phyloP scores from a whole-genome alignment of 73 alveolate genomes.

The Tetrahymena thermophila region DNA sequence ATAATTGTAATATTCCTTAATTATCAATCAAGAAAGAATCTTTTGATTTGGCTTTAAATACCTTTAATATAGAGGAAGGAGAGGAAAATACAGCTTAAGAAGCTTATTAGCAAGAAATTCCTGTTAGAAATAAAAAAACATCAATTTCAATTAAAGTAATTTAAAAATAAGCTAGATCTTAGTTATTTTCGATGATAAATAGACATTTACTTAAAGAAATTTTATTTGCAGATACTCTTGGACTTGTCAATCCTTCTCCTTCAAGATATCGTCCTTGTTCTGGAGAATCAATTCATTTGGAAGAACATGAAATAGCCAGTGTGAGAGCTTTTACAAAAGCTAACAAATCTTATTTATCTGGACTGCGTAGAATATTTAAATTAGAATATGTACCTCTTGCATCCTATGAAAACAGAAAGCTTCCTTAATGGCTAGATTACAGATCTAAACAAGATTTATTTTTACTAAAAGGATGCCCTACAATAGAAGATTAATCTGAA shows the following conservation, averaged over 20 bases:
- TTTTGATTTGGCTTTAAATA: not conserved
- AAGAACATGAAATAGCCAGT: not conserved
- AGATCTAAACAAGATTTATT: not conserved
- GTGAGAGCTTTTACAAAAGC: not conserved
- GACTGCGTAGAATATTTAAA: not conserved
- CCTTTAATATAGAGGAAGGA: not conserved
- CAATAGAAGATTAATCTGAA: not conserved
- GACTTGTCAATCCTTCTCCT: not conserved
- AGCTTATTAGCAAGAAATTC: not conserved
- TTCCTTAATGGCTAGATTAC: not conserved
- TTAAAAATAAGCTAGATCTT: not conserved
- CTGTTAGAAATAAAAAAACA: not conserved
- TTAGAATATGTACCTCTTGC: not conserved
- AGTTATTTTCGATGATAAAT: not conserved
- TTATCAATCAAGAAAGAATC: not conserved
- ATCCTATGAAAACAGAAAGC: not conserved
- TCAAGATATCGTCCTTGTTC: not conserved
- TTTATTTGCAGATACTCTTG: not conserved
- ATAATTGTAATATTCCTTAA: not conserved
- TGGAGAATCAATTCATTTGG: not conserved
- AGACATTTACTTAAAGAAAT: not conserved
- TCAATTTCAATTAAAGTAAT: not conserved
- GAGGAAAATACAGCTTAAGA: not conserved
- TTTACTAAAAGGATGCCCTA: not conserved
- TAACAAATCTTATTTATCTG: not conserved